Percentiles rank a stretch among this genome's conserved stretches.
phyloP scores from a whole-genome alignment of 1,139 yeast genomes.

The Yamadazyma sp. region DNA sequence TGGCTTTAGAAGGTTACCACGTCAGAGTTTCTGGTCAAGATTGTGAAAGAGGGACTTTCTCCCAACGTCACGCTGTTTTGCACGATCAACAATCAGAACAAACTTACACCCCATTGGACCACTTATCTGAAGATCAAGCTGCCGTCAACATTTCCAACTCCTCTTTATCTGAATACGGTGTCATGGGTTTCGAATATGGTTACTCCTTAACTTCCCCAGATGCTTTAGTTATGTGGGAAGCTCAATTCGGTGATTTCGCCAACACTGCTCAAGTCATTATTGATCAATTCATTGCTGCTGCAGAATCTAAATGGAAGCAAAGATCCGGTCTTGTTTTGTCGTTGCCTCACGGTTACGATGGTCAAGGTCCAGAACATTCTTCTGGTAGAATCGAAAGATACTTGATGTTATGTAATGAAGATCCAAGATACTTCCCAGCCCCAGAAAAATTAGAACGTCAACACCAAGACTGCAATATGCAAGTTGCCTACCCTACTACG shows the following conservation, averaged over 20 bases:
- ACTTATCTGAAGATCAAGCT: slow-evolving; percentile 79
- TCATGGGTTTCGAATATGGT: slow-evolving; percentile 98
- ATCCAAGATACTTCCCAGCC: slow-evolving; percentile 90
- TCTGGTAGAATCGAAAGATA: slow-evolving; percentile 97
- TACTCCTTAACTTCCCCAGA: slow-evolving; percentile 97
- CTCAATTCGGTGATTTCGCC: slow-evolving; percentile 99
- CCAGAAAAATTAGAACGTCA: slow-evolving; percentile 89
- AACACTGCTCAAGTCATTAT: slow-evolving; percentile 97
- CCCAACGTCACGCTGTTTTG: slow-evolving; percentile 98
- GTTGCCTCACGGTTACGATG: slow-evolving; percentile 99
- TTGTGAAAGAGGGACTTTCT: slow-evolving; percentile 99
- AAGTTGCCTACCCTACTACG: slow-evolving; percentile 96
- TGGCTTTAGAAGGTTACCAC: slow-evolving; percentile 90
- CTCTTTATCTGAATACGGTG: slow-evolving; percentile 98
- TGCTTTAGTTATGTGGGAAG: slow-evolving; percentile 97
- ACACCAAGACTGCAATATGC: slow-evolving; percentile 98
- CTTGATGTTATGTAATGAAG: slow-evolving; percentile 94
- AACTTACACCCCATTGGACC: slow-evolving; percentile 81
- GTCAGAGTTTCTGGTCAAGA: slow-evolving; percentile 99
- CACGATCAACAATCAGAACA: slow-evolving; percentile 91
- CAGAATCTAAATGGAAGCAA: slow-evolving; percentile 98
- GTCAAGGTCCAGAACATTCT: slow-evolving; percentile 99
- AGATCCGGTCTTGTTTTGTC: slow-evolving; percentile 95
- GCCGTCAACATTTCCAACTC: slow-evolving; percentile 90
- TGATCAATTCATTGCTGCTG: slow-evolving; percentile 96